Evolutionary conservation across 2,329 filamentous ascomycete species (phyloP).

Genomic region (Xylaria sp.): DNA sequence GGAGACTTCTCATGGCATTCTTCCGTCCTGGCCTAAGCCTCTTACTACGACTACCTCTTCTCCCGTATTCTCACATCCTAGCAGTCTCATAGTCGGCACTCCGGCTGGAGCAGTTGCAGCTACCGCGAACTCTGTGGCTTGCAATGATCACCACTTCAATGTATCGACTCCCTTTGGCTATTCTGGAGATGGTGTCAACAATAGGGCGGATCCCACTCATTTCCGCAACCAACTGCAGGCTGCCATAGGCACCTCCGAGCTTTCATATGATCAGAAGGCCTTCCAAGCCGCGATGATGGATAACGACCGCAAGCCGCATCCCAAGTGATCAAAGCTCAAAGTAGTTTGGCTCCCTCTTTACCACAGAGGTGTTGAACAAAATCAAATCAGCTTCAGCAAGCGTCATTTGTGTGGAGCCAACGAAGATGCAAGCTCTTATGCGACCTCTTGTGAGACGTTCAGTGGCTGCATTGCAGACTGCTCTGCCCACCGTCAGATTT

Average conservation of each 20-base stretch:
- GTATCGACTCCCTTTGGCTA: constrained; percentile 37
- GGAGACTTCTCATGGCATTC: constrained; percentile 24
- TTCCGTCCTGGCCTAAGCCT: constrained; percentile 29
- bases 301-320: constrained; percentile 31
- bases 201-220: constrained; percentile 35
- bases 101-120: constrained; percentile 37
- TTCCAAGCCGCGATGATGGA: constrained; percentile 35
- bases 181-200: constrained; percentile 33
- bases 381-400: background rate
- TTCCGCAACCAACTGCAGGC: constrained; percentile 38
- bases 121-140: constrained; percentile 31
- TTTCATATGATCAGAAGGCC: constrained; percentile 36
- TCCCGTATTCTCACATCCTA: constrained; percentile 53
- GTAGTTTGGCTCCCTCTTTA: background rate
- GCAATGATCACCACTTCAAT: constrained; percentile 39
- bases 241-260: constrained; percentile 28
- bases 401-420: background rate
- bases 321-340: constrained; percentile 29
- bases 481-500: background rate
- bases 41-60: constrained; percentile 37
- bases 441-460: background rate
- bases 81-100: constrained; percentile 57
- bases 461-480: background rate
- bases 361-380: background rate
- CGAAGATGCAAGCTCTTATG: background rate